Conservation (phyloP, 1,284 basidiomycete species). For the Tranzscheliella williamsii region DNA sequence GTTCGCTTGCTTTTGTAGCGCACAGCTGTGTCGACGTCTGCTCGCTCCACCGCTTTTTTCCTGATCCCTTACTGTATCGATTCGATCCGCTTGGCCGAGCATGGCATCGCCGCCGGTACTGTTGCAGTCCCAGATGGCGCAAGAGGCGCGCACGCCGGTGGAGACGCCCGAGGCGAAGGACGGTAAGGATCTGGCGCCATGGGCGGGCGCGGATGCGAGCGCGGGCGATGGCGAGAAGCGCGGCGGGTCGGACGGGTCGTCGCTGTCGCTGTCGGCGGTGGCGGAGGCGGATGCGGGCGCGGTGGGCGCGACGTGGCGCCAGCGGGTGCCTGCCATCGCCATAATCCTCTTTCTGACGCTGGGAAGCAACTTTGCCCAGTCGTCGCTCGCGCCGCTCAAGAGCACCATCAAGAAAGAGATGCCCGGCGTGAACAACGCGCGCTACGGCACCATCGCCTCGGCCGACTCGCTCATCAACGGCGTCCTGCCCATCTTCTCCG, state of each 20-base stretch:
- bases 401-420: slow-evolving; percentile 56
- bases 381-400: slow-evolving; percentile 60
- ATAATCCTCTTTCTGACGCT: slow-evolving; percentile 26
- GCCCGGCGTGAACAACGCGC: slow-evolving; percentile 66
- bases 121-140: background rate
- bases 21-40: no score
- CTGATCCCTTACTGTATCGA: no score
- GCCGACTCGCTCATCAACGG: slow-evolving; percentile 63
- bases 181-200: no score
- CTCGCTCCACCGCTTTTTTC: no score
- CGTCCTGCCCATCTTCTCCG: slow-evolving; percentile 63
- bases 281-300: slow-evolving; percentile 13
- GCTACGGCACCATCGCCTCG: slow-evolving; percentile 65
- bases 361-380: slow-evolving; percentile 40
- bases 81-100: no score
- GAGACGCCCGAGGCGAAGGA: slow-evolving; percentile 1
- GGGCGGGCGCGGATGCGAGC: no score
- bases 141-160: background rate
- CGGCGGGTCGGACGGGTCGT: no score
- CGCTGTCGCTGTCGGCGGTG: no score
- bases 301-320: slow-evolving; percentile 23
- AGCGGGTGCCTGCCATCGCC: slow-evolving; percentile 15
- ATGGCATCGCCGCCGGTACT: background rate
- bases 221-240: no score
- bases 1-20: background rate